Evolutionary conservation across 2,329 filamentous ascomycete species (phyloP), one percentile per base, ranked within the genome.

Genomic region (Ascocoryne sarcoides): DNA sequence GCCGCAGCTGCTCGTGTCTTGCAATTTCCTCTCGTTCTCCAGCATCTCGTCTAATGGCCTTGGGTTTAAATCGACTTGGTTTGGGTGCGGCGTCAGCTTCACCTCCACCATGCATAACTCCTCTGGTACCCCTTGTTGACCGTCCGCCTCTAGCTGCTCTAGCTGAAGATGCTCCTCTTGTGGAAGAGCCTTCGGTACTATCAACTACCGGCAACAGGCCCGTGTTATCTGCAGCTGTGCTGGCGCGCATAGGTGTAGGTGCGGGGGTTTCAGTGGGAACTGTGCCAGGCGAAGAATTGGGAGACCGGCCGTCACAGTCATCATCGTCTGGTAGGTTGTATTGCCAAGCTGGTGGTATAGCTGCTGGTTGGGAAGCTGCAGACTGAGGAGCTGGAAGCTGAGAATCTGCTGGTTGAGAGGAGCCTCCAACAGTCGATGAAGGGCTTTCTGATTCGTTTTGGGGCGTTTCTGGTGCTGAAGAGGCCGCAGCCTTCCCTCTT

Each of bases 31-130:
- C 48, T 30, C 53, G 42, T 36, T 56, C 54, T 4, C 29, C 41
- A 18, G 44, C 45, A 45, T 49, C 48, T 43, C 55, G 48, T 29
- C 58, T 42, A n/a, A 56, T 39, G 45, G 42, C 48, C 29, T 54
- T 58, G 4, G 58, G 58, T 39, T 60, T 61, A 42, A 60, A 61
- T 43, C 51, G 57, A 30, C 53, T 56, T 21, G 39, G 21, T 12
- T 7, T 26, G 7, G 12, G 7, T 7, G 23, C 23, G 3, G 35
- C 40, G 21, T 48, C 38, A 18, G 43, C 20, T 12, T 43, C 40
- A 10, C 39, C 37, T 21, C 30, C 32, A 20, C 36, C 39, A 9
- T 23, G 26, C 15, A 42, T 39, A 26, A 44, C 47, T 5, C 48
- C 43, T 41, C 44, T 29, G 7, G 45, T 46, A 28, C 47, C 49